These are phyloP conservation scores for Ceratocystis lukuohia DNA, from an alignment of 2,329 filamentous ascomycete genomes.

Conservation along the genomic window DNA sequence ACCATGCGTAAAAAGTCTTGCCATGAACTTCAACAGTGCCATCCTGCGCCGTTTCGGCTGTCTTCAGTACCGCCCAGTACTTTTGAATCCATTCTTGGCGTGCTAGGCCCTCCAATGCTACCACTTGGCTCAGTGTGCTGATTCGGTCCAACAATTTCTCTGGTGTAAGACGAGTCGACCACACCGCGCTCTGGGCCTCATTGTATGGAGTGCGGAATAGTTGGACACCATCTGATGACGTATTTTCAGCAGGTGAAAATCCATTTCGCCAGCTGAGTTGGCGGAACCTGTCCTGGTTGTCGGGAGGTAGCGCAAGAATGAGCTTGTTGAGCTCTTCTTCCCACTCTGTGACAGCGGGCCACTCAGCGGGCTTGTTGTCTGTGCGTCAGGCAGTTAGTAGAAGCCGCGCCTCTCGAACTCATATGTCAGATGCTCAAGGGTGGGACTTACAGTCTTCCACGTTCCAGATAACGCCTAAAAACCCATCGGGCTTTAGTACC, in stretches of 20 bases:
- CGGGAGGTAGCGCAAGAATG: constrained; percentile 37
- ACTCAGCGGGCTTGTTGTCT: constrained; percentile 51
- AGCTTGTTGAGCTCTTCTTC: constrained; percentile 48
- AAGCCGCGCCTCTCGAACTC: background rate
- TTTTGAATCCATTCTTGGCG: constrained; percentile 35
- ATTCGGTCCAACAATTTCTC: constrained; percentile 52
- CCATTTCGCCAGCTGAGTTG: constrained; percentile 49
- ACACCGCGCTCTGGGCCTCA: constrained; percentile 41
- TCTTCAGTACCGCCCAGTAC: constrained; percentile 42
- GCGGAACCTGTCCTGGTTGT: constrained; percentile 51
- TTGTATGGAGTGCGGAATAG: constrained; percentile 49
- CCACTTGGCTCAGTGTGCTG: constrained; percentile 54
- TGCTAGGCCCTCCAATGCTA: constrained; percentile 40
- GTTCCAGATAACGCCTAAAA: constrained; percentile 60
- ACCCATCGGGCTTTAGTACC: constrained; percentile 45
- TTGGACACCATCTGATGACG: constrained; percentile 23
- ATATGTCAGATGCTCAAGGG: background rate
- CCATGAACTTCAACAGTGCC: constrained; percentile 53
- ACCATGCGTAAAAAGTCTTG: constrained; percentile 50
- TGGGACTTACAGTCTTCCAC: constrained; percentile 49
- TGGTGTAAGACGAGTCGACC: constrained; percentile 43
- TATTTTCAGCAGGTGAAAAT: constrained; percentile 46
- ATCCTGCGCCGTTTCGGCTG: constrained; percentile 43
- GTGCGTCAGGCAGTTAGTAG: background rate
- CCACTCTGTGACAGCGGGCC: constrained; percentile 45